These are phyloP conservation scores for Pleurotus giganteus DNA, from an alignment of 768 basidiomycete species.

Conservation along the genomic window DNA sequence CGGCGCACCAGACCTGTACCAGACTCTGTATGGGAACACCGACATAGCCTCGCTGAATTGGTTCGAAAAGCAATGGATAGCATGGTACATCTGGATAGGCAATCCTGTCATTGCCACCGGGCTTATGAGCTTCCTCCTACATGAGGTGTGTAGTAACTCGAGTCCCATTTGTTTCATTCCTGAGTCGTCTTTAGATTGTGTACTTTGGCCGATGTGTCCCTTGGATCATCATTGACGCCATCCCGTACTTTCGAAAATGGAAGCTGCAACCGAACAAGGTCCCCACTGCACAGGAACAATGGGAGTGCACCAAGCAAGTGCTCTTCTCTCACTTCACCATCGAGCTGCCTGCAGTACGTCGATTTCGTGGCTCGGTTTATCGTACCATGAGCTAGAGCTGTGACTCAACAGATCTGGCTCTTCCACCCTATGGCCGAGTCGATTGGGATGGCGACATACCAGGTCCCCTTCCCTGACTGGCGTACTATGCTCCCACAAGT, in stretches of 20 bases:
- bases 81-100: constrained; percentile 83
- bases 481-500: constrained; percentile 73
- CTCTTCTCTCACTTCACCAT: constrained; percentile 95
- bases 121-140: constrained; percentile 86
- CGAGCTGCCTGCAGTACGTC: constrained; percentile 81
- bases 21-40: constrained; percentile 50
- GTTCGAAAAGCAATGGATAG: constrained; percentile 79
- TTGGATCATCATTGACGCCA: constrained; percentile 93
- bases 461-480: constrained; percentile 85
- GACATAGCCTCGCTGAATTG: constrained; percentile 63
- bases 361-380: background rate
- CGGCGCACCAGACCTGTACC: constrained; percentile 23
- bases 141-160: constrained; percentile 69
- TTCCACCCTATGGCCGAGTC: constrained; percentile 89
- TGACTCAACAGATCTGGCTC: constrained; percentile 81
- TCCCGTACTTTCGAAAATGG: constrained; percentile 92
- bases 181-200: constrained; percentile 57
- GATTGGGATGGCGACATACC: constrained; percentile 89
- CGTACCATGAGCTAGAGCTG: no score
- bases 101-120: constrained; percentile 94
- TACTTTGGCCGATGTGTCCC: constrained; percentile 96
- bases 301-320: constrained; percentile 94
- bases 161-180: background rate
- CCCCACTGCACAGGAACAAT: constrained; percentile 80
- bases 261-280: constrained; percentile 89